A percentile compares a stretch with the other conserved stretches of the same genome.
phyloP scores from a whole-genome alignment of 805 yeast species.

The Yueomyces sp. region DNA sequence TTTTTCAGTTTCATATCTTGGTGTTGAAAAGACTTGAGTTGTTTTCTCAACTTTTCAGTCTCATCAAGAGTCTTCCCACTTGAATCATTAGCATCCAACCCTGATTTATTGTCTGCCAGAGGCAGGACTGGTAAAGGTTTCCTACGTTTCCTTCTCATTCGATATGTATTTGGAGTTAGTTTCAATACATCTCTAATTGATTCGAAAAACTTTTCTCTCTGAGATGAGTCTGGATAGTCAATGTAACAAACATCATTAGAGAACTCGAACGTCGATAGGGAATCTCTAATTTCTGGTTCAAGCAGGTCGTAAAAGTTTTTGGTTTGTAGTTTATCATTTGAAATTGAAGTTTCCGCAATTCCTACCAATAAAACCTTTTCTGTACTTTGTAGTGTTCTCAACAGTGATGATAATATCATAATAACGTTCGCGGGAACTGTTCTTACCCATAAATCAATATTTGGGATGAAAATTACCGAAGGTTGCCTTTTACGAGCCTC shows the following conservation, averaged over 20 bases:
- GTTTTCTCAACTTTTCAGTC: slow-evolving; percentile 25
- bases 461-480: slow-evolving; percentile 71
- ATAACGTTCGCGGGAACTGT: slow-evolving; percentile 58
- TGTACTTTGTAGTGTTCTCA: slow-evolving; percentile 52
- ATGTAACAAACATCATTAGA: slow-evolving; percentile 36
- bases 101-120: slow-evolving; percentile 14
- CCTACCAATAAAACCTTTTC: slow-evolving; percentile 70
- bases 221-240: slow-evolving; percentile 32
- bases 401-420: slow-evolving; percentile 55
- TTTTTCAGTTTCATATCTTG: slow-evolving; percentile 76
- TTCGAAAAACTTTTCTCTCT: slow-evolving; percentile 46
- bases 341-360: slow-evolving; percentile 41
- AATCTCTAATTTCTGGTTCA: background rate
- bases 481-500: slow-evolving; percentile 90
- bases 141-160: slow-evolving; percentile 41
- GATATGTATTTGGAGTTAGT: slow-evolving; percentile 61
- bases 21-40: slow-evolving; percentile 34
- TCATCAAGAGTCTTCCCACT: slow-evolving; percentile 23
- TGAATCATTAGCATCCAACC: slow-evolving; percentile 9
- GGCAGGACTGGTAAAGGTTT: slow-evolving; percentile 30
- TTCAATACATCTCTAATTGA: slow-evolving; percentile 38
- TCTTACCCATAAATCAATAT: slow-evolving; percentile 60
- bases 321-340: slow-evolving; percentile 5
- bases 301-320: slow-evolving; percentile 1
- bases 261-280: slow-evolving; percentile 7